A percentile compares a stretch with the other conserved stretches of the same genome.
These are phyloP conservation scores for Endocarpon pusillum DNA, from an alignment of 495 filamentous ascomycete species.

Conservation along the genomic window DNA sequence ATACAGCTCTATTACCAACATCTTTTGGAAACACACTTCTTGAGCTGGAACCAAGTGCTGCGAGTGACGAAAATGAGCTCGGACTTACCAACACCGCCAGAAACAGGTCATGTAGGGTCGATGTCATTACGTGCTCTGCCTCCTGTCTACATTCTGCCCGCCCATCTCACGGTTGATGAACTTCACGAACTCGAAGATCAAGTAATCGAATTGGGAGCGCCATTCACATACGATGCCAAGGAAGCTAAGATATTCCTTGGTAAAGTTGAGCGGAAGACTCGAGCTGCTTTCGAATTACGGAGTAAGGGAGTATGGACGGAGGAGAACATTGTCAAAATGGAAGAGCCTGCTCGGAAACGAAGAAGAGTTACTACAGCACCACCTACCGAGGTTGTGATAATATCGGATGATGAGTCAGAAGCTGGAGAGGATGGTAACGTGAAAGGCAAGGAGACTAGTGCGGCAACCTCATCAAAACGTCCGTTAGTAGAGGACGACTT, in stretches of 20 bases:
- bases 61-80: no score
- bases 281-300: constrained; percentile 64
- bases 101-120: no score
- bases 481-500: neutral
- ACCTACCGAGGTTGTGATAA: no score
- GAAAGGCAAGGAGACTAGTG: constrained; percentile 11
- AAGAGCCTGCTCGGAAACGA: constrained; percentile 14
- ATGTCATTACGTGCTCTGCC: no score
- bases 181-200: constrained; percentile 45
- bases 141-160: constrained; percentile 54
- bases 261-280: constrained; percentile 45
- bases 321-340: constrained; percentile 11
- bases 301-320: constrained; percentile 45
- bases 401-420: neutral
- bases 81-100: no score
- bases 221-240: constrained; percentile 50
- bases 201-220: constrained; percentile 34
- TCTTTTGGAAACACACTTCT: no score
- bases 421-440: neutral
- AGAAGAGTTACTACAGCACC: constrained; percentile 5
- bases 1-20: no score
- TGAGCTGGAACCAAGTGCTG: no score
- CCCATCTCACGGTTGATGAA: constrained; percentile 44
- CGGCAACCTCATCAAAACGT: constrained; percentile 8
- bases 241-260: constrained; percentile 64